These are phyloP conservation scores for Neonectria neomacrospora DNA, from an alignment of 2,329 filamentous ascomycete species.

Conservation along the genomic window DNA sequence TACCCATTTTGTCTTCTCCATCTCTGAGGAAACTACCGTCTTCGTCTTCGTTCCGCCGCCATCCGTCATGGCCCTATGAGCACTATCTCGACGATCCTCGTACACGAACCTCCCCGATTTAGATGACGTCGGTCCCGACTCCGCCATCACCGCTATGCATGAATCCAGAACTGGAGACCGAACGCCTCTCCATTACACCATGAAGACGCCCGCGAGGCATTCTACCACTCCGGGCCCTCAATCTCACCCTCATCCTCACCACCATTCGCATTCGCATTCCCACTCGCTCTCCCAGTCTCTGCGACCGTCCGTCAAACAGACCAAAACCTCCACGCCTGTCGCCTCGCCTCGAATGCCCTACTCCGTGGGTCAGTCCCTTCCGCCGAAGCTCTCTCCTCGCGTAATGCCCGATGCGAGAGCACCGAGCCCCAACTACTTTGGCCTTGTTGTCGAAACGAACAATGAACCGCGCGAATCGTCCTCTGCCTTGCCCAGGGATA, in stretches of 20 bases:
- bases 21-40: background rate
- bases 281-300: conserved; percentile 57
- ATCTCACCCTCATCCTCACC: conserved; percentile 41
- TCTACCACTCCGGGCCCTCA: conserved; percentile 49
- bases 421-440: conserved; percentile 88
- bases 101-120: conserved; percentile 30
- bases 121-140: conserved; percentile 42
- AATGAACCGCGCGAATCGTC: conserved; percentile 74
- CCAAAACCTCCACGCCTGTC: conserved; percentile 62
- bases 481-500: conserved; percentile 70
- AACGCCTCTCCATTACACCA: conserved; percentile 55
- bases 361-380: conserved; percentile 65
- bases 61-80: conserved; percentile 38
- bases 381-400: conserved; percentile 62
- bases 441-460: conserved; percentile 72
- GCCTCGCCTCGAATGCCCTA: conserved; percentile 63
- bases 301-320: conserved; percentile 51
- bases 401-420: conserved; percentile 54
- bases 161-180: conserved; percentile 51
- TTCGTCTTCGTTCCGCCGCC: conserved; percentile 14
- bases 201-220: conserved; percentile 58
- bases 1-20: background rate
- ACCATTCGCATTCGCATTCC: conserved; percentile 50
- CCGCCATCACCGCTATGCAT: conserved; percentile 45
- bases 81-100: conserved; percentile 25